Conservation (phyloP, 2,329 filamentous ascomycete species). For the Exserohilum turcica region DNA sequence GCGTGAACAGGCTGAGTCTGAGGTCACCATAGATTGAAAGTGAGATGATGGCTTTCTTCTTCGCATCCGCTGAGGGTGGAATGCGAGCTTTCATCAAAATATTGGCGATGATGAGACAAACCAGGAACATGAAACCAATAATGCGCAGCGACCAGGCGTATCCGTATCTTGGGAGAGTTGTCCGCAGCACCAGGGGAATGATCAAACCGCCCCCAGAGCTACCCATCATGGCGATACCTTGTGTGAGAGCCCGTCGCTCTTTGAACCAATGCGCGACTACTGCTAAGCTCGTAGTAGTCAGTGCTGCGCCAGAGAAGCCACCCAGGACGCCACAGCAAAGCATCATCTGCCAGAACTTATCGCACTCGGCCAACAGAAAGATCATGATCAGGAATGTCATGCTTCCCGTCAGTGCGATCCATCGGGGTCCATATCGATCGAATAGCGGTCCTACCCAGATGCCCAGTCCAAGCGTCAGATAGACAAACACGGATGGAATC, state of each 20-base stretch:
- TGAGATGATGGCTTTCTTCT: constrained; percentile 45
- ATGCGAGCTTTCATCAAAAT: constrained; percentile 44
- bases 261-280: constrained; percentile 50
- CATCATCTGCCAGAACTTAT: constrained; percentile 51
- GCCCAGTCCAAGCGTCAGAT: constrained; percentile 80
- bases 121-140: constrained; percentile 45
- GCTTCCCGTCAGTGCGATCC: constrained; percentile 42
- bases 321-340: constrained; percentile 49
- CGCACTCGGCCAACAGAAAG: constrained; percentile 42
- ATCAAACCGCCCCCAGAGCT: constrained; percentile 43
- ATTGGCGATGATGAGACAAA: constrained; percentile 42
- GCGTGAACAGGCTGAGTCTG: constrained; percentile 43
- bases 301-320: constrained; percentile 47
- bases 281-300: constrained; percentile 46
- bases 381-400: constrained; percentile 35
- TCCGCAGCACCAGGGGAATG: constrained; percentile 45
- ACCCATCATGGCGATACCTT: constrained; percentile 49
- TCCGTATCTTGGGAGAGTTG: constrained; percentile 43
- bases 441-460: constrained; percentile 83
- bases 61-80: constrained; percentile 34
- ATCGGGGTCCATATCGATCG: constrained; percentile 44
- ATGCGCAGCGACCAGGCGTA: constrained; percentile 49
- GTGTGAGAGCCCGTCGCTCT: constrained; percentile 42
- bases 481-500: constrained; percentile 87
- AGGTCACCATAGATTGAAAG: constrained; percentile 42